Base-by-base conservation (phyloP, 805 yeast species). In the Jamesozyma jinghongensis region DNA sequence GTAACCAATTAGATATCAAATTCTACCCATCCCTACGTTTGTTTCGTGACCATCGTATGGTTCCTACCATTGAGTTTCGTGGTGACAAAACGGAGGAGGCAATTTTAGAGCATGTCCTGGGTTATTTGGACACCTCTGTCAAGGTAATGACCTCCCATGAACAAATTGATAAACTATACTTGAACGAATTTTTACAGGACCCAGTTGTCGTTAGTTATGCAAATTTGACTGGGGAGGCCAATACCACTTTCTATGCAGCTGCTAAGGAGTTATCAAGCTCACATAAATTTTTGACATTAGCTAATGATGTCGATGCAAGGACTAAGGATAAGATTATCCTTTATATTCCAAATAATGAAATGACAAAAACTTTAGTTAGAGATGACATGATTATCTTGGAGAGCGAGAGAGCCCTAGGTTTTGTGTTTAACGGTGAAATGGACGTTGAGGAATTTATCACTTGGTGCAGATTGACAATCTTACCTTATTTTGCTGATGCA, bases 401-500 rank as follows among this genome's bases (percentile, higher is more conserved):
- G 18, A 18, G 20, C n/a, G 11, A 28, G 28, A n/a, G 28, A 12
- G 31, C 13, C 5, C 5, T n/a, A 12, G 31, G 31, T 5, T 28
- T 28, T 12, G 5, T 10, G 28, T 8, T 22, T 14, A 12, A 36
- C 32, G 6, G 26, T 18, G 5, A 36, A 27, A 36, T 12, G 26
- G 26, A 7, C 26, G 51, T 51, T 14, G 38, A 40, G 2, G 25
- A 33, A 18, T 38, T 51, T 3, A 36, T 36, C 10, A 37, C 25
- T 25, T 66, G 66, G 58, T 48, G 62, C 30, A 62, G 65, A 40
- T 62, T 66, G 50, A 92, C 87, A 68, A 64, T 81, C 37, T 73
- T 83, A 60, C 96, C 97, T 42, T 71, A 75, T 54, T 81, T 88
- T 53, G 95, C 94, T 57, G 96, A 88, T 65, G 77, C 90, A 49